phyloP scores from a whole-genome alignment of 352 stramenopile species.

The Pythium periplocum region DNA sequence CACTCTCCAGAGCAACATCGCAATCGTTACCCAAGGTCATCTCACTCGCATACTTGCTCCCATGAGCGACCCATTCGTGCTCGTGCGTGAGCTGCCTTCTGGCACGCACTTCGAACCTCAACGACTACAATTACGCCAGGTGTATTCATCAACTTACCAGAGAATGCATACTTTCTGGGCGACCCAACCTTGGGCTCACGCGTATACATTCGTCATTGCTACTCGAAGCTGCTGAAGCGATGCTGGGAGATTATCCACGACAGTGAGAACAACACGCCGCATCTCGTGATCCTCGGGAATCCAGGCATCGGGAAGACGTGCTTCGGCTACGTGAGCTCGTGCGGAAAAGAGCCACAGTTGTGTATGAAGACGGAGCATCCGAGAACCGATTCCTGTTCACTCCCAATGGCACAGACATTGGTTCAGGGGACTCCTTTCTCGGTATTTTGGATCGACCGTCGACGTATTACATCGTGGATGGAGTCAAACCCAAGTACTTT shows the following conservation, averaged over 20 bases:
- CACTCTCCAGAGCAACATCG: too few species aligned
- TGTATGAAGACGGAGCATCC: slow-evolving; percentile 17
- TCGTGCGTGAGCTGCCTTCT: slow-evolving; percentile 19
- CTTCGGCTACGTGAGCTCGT: slow-evolving; percentile 22
- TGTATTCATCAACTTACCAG: slow-evolving; percentile 14
- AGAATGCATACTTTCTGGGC: slow-evolving; percentile 10
- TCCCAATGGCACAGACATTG: slow-evolving; percentile 13
- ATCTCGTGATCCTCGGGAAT: slow-evolving; percentile 31
- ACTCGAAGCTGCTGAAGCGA: slow-evolving; percentile 16
- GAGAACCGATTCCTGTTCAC: slow-evolving; percentile 6
- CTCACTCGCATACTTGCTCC: too few species aligned
- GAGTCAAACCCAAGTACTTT: slow-evolving; percentile 17
- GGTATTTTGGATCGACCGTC: slow-evolving; percentile 18
- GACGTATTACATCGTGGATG: slow-evolving; percentile 31
- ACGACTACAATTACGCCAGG: slow-evolving; percentile 15
- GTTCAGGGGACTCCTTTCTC: slow-evolving; percentile 19
- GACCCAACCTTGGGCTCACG: slow-evolving; percentile 12
- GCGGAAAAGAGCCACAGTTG: slow-evolving; percentile 17
- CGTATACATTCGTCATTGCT: slow-evolving; percentile 28
- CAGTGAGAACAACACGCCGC: slow-evolving; percentile 11
- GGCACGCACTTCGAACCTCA: slow-evolving; percentile 17
- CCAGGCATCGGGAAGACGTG: slow-evolving; percentile 25
- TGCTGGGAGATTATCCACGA: slow-evolving; percentile 6
- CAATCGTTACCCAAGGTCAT: too few species aligned
- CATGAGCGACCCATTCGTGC: too few species aligned